Conservation (phyloP, 2,329 filamentous ascomycete genomes). For the Talaromyces piceae region DNA sequence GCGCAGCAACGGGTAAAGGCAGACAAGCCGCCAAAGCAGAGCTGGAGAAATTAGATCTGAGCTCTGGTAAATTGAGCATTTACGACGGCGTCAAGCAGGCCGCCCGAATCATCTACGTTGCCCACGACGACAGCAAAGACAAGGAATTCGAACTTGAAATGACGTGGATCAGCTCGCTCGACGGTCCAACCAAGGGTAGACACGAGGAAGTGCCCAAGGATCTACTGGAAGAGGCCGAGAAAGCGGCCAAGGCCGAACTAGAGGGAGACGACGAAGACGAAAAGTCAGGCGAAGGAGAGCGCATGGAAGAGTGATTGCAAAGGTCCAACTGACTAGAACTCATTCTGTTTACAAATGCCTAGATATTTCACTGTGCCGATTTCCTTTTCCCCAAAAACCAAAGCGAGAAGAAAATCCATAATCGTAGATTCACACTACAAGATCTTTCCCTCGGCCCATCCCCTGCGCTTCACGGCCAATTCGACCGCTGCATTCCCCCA, state of each 20-base stretch:
- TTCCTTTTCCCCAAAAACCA: not conserved
- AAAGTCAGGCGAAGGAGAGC: conserved; percentile 57
- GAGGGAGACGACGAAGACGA: conserved; percentile 78
- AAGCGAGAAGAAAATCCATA: not conserved
- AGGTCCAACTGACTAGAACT: no score
- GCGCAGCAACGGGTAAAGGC: conserved; percentile 93
- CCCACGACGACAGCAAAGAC: conserved; percentile 98
- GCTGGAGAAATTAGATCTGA: conserved; percentile 92
- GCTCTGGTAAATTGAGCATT: conserved; percentile 67
- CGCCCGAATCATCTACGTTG: conserved; percentile 91
- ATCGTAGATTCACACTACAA: not conserved
- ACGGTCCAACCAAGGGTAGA: conserved; percentile 83
- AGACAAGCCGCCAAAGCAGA: conserved; percentile 95
- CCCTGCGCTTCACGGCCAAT: conserved; percentile 77
- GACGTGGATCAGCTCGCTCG: conserved; percentile 86
- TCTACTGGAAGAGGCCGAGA: conserved; percentile 83
- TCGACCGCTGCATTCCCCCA: conserved; percentile 95
- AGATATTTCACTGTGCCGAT: not conserved
- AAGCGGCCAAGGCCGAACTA: conserved; percentile 80
- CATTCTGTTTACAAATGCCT: no score
- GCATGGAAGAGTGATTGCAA: conserved; percentile 73
- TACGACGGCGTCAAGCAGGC: conserved; percentile 91
- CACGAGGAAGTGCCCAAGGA: conserved; percentile 92
- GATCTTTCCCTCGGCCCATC: conserved; percentile 69
- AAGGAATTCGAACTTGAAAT: conserved; percentile 99